Evolutionary conservation across 108 stramenopile species (phyloP).

Genomic region (Cyclotella baltica): DNA sequence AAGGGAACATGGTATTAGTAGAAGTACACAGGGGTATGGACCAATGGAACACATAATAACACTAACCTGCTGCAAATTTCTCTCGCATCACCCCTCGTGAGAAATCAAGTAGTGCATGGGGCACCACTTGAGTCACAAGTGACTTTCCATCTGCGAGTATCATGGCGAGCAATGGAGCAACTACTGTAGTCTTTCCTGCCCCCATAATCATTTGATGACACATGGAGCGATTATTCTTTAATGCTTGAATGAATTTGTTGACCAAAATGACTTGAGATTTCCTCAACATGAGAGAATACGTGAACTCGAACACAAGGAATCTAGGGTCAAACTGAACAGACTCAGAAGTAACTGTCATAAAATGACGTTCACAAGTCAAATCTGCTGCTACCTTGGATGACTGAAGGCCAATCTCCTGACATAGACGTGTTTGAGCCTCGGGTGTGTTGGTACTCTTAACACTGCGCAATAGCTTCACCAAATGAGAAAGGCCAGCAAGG

Average conservation of each 20-base stretch:
- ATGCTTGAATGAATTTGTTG: conserved; percentile 88
- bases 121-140: conserved; percentile 97
- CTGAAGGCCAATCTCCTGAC: conserved; percentile 86
- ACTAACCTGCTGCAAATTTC: conserved; percentile 85
- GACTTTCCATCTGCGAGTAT: conserved; percentile 97
- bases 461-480: conserved; percentile 71
- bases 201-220: conserved; percentile 99
- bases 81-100: conserved; percentile 97
- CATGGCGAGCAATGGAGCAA: conserved; percentile 96
- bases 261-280: conserved; percentile 97
- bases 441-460: conserved; percentile 68
- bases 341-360: conserved; percentile 79
- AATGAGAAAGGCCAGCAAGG: conserved; percentile 65
- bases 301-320: conserved; percentile 98
- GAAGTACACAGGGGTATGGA: neutral
- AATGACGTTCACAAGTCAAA: conserved; percentile 88
- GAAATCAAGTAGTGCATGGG: conserved; percentile 97
- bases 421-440: conserved; percentile 60
- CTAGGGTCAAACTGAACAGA: conserved; percentile 93
- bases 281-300: conserved; percentile 93
- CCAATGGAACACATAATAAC: neutral
- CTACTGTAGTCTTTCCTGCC: conserved; percentile 99
- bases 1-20: neutral
- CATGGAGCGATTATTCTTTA: conserved; percentile 82
- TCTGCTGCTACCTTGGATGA: conserved; percentile 82